A percentile compares a stretch with the other conserved stretches of the same genome.
Conservation (phyloP, 2,329 filamentous ascomycete species). For the Chrysoporthe austroafricana region DNA sequence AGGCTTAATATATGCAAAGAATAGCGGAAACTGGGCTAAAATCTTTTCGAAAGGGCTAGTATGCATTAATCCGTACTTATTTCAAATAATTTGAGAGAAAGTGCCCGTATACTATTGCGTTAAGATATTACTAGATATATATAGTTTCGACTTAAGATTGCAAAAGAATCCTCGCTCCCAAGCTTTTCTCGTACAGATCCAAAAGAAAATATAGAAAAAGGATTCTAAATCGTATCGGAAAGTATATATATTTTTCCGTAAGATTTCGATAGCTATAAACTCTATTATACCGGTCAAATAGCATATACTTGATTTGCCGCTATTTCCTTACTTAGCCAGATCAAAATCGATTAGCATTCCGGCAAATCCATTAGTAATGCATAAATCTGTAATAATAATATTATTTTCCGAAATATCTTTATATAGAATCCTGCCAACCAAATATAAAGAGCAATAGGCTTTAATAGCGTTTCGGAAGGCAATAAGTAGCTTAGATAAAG, state of each 20-base stretch:
- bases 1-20: background rate
- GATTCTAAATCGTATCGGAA: no score
- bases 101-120: background rate
- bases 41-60: background rate
- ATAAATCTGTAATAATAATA: slow-evolving; percentile 40
- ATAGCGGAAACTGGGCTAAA: background rate
- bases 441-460: slow-evolving; percentile 41
- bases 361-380: slow-evolving; percentile 29
- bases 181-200: no score
- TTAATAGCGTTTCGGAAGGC: slow-evolving; percentile 41
- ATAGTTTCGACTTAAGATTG: no score
- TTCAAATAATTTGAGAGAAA: background rate
- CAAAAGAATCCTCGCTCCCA: no score
- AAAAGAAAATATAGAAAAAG: no score
- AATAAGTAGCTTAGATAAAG: slow-evolving; percentile 39
- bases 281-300: slow-evolving; percentile 38
- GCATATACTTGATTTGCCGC: slow-evolving; percentile 32
- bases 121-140: background rate
- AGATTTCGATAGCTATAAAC: slow-evolving; percentile 42
- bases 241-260: slow-evolving; percentile 34
- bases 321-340: slow-evolving; percentile 36
- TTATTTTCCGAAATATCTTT: slow-evolving; percentile 43
- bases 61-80: slow-evolving; percentile 17
- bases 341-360: slow-evolving; percentile 43
- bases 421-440: slow-evolving; percentile 41